phyloP scores from a whole-genome alignment of 768 basidiomycete genomes.

The Ephemerocybe angulata region DNA sequence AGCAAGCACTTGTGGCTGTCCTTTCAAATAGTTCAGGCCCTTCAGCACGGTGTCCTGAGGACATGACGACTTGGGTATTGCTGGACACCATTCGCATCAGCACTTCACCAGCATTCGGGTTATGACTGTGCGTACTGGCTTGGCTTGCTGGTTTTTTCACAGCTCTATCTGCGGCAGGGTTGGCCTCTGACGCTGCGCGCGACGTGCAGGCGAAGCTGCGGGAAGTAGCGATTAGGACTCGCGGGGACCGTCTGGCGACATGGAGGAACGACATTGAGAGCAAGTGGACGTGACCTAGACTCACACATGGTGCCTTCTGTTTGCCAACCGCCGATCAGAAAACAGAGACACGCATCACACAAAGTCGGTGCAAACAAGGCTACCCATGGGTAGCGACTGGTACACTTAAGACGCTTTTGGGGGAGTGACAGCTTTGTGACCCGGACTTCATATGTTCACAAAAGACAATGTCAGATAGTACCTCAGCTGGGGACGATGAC shows the following conservation, averaged over 20 bases:
- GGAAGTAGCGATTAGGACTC: background rate
- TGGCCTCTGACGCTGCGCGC: background rate
- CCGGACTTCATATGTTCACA: too few species aligned
- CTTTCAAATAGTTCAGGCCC: constrained; percentile 83
- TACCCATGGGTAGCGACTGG: too few species aligned
- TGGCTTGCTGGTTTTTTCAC: constrained; percentile 11
- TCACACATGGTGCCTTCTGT: too few species aligned
- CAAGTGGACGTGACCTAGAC: too few species aligned
- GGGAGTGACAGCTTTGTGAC: too few species aligned
- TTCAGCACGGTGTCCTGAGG: constrained; percentile 66
- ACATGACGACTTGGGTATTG: constrained; percentile 57
- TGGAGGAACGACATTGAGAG: constrained; percentile 10
- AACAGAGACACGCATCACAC: too few species aligned
- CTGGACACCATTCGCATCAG: constrained; percentile 1
- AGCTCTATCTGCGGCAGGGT: constrained; percentile 3
- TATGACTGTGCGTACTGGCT: constrained; percentile 6
- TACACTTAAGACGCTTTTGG: too few species aligned
- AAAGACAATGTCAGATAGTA: too few species aligned
- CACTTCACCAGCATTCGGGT: background rate
- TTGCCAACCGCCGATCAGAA: too few species aligned
- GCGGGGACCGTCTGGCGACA: constrained; percentile 1
- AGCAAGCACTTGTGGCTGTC: constrained; percentile 72
- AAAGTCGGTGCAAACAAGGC: too few species aligned
- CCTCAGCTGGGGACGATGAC: too few species aligned
- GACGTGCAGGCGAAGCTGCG: constrained; percentile 9